Conservation (phyloP, 441 rosid genomes). For the Brassica balearica region DNA sequence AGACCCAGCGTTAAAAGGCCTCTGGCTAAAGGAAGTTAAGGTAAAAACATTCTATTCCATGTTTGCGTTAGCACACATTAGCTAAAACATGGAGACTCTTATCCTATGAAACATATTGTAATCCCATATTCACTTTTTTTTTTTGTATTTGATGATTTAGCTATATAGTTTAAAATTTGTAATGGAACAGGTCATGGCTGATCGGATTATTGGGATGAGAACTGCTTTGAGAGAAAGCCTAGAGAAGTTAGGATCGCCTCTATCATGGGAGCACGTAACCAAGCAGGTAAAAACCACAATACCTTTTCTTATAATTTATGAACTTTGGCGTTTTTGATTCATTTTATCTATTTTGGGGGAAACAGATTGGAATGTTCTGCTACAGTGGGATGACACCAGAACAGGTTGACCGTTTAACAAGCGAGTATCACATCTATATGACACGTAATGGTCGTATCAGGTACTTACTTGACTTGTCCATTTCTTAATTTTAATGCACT, state of each 20-base stretch:
- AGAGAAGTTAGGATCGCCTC: constrained; percentile 78
- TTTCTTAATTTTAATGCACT: background rate
- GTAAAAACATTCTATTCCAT: constrained; percentile 43
- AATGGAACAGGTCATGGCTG: constrained; percentile 78
- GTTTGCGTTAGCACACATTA: constrained; percentile 7
- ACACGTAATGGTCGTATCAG: constrained; percentile 96
- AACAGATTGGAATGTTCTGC: constrained; percentile 98
- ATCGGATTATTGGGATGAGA: constrained; percentile 92
- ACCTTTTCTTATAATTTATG: background rate
- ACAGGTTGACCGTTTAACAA: constrained; percentile 83
- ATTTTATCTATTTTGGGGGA: constrained; percentile 13
- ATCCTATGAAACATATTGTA: background rate
- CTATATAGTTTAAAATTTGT: background rate
- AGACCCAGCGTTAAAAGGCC: constrained; percentile 74
- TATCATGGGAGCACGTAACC: constrained; percentile 91
- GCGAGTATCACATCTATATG: constrained; percentile 84
- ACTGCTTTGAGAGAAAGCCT: constrained; percentile 74
- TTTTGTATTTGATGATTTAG: background rate
- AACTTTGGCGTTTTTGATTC: background rate
- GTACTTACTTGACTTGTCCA: constrained; percentile 50
- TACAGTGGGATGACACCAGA: constrained; percentile 93
- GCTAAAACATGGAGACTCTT: constrained; percentile 16
- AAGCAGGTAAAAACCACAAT: constrained; percentile 61
- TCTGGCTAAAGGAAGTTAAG: constrained; percentile 96
- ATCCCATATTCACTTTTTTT: background rate